Evolutionary conservation across 225 moss, liverwort and hornwort genomes (phyloP).

Genomic region (Pseudisothecium myosuroides): DNA sequence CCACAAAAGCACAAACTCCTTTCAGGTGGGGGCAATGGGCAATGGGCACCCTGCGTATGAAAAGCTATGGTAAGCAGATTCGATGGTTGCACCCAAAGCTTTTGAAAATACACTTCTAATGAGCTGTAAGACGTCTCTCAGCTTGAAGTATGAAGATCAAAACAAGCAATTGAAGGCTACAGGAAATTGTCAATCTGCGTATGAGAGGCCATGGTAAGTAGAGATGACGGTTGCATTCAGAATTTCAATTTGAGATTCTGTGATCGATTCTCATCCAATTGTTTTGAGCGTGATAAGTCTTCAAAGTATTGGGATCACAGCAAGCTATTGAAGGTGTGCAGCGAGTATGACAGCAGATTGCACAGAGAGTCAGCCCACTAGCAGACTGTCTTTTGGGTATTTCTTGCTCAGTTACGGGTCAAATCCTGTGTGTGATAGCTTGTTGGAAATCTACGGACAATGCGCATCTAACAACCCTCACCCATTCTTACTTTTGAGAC

Average conservation of each 20-base stretch:
- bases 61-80: not conserved
- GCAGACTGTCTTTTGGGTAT: not conserved
- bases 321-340: not conserved
- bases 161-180: not conserved
- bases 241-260: not conserved
- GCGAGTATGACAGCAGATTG: not conserved
- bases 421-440: not conserved
- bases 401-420: not conserved
- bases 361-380: not conserved
- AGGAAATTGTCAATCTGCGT: not conserved
- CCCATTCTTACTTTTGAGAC: not conserved
- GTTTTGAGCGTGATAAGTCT: not conserved
- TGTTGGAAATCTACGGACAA: not conserved
- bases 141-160: not conserved
- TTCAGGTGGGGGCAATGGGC: not conserved
- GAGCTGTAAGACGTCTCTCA: not conserved
- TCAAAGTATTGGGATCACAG: not conserved
- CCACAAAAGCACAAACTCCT: not conserved
- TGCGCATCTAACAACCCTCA: not conserved
- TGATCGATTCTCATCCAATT: not conserved
- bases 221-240: not conserved
- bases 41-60: not conserved
- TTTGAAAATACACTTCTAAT: not conserved
- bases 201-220: not conserved
- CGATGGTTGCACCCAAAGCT: not conserved